Evolutionary conservation across 441 rosid genomes (phyloP), one percentile per base, ranked within the genome.

Genomic region (Bocquillonia castaneifolia): DNA sequence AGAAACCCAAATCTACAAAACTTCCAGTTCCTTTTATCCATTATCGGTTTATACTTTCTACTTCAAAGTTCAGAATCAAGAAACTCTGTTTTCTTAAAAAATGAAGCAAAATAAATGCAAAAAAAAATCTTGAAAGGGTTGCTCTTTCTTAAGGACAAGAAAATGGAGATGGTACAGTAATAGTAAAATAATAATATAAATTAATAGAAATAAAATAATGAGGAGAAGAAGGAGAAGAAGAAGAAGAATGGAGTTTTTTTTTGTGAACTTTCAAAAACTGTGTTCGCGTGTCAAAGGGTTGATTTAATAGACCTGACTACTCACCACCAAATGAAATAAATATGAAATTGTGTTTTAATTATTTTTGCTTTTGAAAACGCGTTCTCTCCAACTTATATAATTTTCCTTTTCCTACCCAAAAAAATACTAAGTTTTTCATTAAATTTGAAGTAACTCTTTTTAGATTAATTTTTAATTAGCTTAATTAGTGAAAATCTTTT

Each of bases 11-110:
- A 82, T 42, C 85, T 74, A 50, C 64, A 74, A 73, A 79, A 71
- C 68, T 75, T 78, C 77, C 81, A 66, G 59, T 70, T 67, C 73
- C 64, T 69, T 69, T 68, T 66, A 13, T 64, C 78, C 83, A 80
- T 77, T n/a, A n/a, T n/a, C n/a, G 25, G 58, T 26, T 20, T 26
- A 20, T 40, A 7, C 51, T 61, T 61, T 42, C 64, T 61, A n/a
- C 36, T 45, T 42, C 53, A 56, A 15, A 29, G n/a, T 17, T 51
- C 12, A 5, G 12, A 42, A 42, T 42, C 47, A 42, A 42, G 47
- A 42, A 36, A 3, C 15, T 42, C 12, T 42, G 47, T 42, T 2
- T 42, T 6, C 12, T 42, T 42, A 14, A 39, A 59, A 66, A 40
- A 13, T 5, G 23, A 45, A 40, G 26, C 54, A 72, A 22, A 22